Evolutionary conservation across 2,329 filamentous ascomycete species (phyloP), one percentile per base, ranked within the genome.

Genomic region (Trichophaea hybrida): DNA sequence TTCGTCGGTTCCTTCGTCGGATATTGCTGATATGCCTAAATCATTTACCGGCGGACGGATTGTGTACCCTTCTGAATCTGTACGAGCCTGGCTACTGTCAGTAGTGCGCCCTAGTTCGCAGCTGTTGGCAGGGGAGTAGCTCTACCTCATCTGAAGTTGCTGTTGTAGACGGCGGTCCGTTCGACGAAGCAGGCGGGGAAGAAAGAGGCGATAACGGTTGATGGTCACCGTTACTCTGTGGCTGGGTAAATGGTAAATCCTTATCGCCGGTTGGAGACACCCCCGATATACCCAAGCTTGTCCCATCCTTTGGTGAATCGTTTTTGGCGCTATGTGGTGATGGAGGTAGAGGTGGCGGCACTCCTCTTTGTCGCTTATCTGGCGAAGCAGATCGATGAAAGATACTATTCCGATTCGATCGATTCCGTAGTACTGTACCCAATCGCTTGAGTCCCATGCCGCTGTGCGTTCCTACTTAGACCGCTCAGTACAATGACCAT

Each of bases 41-140:
- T 54, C 46, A 54, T 55, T 70, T 71, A 66, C 63, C 46, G 80
- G 75, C 0, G 81, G 77, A 0, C 84, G 86, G n/a, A 91, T 79
- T 3, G 79, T 84, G 69, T 83, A 93, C 5, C 87, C 88, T 65
- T 94, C 87, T 0, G 80, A 74, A 69, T 93, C 88, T 69, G 81
- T 86, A 17, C 74, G 72, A 58, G 77, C 70, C 59, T 51, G 6
- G 6, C 4, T 24, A 74, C 65, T 3, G 43, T 51, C 49, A 54
- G 61, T 34, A 55, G 51, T 24, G 35, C 34, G 13, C 51, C 33
- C 50, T 24, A 35, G 32, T 13, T 38, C 15, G 10, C 24, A 24
- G 24, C 24, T 24, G 24, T 24, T 24, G 24, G 7, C 35, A 10
- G n/a, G 5, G 31, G 38, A 35, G 1, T 32, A 44, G 33, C 34